A percentile compares a stretch with the other conserved stretches of the same genome.
Evolutionary conservation across 2,329 filamentous ascomycete genomes (phyloP).

Genomic region (Calonectria hongkongensis): DNA sequence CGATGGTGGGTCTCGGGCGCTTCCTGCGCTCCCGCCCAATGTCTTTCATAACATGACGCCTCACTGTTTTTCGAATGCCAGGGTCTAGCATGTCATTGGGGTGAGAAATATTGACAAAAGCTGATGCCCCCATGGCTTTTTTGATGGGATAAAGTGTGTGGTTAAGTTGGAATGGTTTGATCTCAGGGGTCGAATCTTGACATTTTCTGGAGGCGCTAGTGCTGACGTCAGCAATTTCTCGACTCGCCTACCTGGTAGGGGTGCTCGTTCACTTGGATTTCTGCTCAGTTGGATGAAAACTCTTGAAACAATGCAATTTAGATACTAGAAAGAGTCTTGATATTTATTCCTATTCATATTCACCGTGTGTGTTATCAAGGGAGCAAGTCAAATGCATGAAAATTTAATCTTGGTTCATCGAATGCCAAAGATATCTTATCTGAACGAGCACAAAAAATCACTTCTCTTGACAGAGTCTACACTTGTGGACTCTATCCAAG

Average conservation of each 20-base stretch:
- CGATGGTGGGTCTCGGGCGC: not conserved
- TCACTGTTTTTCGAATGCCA: not conserved
- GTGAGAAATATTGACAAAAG: conserved; percentile 17
- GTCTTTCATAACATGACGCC: conserved; percentile 24
- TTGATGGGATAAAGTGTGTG: not conserved
- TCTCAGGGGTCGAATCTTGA: not conserved
- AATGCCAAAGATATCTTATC: no score
- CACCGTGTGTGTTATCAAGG: no score
- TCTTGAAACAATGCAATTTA: no score
- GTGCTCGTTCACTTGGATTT: not conserved
- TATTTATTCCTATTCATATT: no score
- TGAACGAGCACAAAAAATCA: no score
- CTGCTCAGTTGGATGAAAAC: not conserved
- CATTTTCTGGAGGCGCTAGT: not conserved
- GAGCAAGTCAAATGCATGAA: no score
- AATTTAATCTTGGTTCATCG: not conserved
- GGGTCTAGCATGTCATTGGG: conserved; percentile 1
- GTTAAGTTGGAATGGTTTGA: not conserved
- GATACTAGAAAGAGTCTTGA: no score
- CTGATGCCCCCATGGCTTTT: not conserved
- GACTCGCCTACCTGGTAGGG: no score
- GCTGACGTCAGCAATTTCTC: conserved; percentile 12
- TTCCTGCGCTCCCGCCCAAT: conserved; percentile 11
- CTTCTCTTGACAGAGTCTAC: no score
- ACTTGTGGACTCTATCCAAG: no score